Evolutionary conservation across 2,329 filamentous ascomycete species (phyloP).

Genomic region (Aspergillus fijiensis): DNA sequence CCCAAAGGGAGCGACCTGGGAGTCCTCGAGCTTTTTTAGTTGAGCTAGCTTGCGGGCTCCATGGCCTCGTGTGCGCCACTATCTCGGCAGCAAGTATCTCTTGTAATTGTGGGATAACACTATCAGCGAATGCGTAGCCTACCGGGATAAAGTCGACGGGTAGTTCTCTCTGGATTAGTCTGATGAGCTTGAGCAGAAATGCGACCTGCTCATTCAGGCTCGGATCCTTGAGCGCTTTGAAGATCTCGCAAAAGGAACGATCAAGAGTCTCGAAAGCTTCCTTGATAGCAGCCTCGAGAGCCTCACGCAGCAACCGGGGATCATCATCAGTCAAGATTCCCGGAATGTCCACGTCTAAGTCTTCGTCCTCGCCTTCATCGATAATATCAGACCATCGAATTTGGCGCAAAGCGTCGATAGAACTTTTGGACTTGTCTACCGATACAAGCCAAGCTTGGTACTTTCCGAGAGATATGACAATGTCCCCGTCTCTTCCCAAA

Average conservation of each 20-base stretch:
- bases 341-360: conserved; percentile 35
- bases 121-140: conserved; percentile 54
- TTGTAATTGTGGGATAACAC: conserved; percentile 65
- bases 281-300: conserved; percentile 57
- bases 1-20: conserved; percentile 71
- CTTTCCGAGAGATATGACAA: conserved; percentile 60
- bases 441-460: conserved; percentile 74
- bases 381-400: conserved; percentile 39
- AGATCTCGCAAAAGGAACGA: conserved; percentile 42
- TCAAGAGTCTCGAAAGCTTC: conserved; percentile 59
- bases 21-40: conserved; percentile 52
- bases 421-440: conserved; percentile 53
- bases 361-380: conserved; percentile 42
- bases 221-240: conserved; percentile 49
- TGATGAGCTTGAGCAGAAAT: conserved; percentile 70
- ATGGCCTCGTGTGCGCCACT: conserved; percentile 42
- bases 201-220: conserved; percentile 51
- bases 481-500: conserved; percentile 68
- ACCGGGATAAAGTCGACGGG: conserved; percentile 51
- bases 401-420: conserved; percentile 36
- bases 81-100: conserved; percentile 58
- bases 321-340: conserved; percentile 69
- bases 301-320: conserved; percentile 61
- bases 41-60: conserved; percentile 46
- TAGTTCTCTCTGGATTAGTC: conserved; percentile 69